phyloP scores from a whole-genome alignment of 495 filamentous ascomycete species.

The Achaetomiella virescens region DNA sequence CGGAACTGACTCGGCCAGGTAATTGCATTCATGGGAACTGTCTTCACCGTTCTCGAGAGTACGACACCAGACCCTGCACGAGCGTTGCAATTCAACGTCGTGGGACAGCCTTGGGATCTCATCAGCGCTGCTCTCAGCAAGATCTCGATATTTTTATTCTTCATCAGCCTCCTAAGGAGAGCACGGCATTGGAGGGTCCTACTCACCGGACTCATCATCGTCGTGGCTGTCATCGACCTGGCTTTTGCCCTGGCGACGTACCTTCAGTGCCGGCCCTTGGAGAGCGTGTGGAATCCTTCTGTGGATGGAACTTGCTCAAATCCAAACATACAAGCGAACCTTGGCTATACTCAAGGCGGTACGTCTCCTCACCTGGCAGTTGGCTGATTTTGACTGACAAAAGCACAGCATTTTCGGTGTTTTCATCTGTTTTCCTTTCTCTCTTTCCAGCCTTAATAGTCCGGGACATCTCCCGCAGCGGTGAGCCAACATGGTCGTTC shows the following conservation, averaged over 20 bases:
- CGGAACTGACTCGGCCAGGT: conserved; percentile 16
- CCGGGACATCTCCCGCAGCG: conserved; percentile 19
- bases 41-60: conserved; percentile 31
- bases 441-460: conserved; percentile 29
- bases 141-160: conserved; percentile 33
- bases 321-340: conserved; percentile 28
- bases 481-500: conserved; percentile 29
- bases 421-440: conserved; percentile 33
- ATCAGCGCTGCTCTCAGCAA: conserved; percentile 34
- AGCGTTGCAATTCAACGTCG: conserved; percentile 29
- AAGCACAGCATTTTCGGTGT: conserved; percentile 30
- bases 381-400: background rate
- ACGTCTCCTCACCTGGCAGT: background rate
- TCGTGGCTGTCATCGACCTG: conserved; percentile 32
- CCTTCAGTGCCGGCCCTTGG: conserved; percentile 34
- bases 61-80: conserved; percentile 18
- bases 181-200: conserved; percentile 27
- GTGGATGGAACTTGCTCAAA: conserved; percentile 27
- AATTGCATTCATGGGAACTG: conserved; percentile 29
- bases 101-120: conserved; percentile 34
- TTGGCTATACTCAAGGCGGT: conserved; percentile 36
- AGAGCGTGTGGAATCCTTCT: conserved; percentile 30
- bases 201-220: conserved; percentile 25
- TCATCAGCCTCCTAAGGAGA: conserved; percentile 24
- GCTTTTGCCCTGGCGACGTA: conserved; percentile 27